A percentile compares a stretch with the other conserved stretches of the same genome.
phyloP scores from a whole-genome alignment of 2,329 filamentous ascomycete genomes.

The Trichoderma koningiopsis region DNA sequence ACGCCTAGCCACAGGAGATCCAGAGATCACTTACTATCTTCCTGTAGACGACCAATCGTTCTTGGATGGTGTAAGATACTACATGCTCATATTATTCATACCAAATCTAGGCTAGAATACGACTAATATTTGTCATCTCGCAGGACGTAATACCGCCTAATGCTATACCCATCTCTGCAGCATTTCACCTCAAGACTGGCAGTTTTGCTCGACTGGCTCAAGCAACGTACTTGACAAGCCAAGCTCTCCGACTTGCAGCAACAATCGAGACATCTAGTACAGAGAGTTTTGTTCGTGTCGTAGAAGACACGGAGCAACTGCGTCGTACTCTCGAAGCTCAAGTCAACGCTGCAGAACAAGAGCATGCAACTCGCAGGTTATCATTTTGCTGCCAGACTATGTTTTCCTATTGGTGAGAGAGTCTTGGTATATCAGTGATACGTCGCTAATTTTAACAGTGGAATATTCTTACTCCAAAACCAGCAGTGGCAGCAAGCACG shows the following conservation, averaged over 20 bases:
- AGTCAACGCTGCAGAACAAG: not conserved
- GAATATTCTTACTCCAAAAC: not conserved
- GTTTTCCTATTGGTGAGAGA: conserved; percentile 4
- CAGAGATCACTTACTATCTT: conserved; percentile 7
- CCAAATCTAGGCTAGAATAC: not conserved
- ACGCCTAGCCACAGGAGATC: not conserved
- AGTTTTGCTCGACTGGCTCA: conserved; percentile 3
- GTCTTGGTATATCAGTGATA: not conserved
- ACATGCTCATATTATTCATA: fast-evolving
- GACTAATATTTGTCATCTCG: not conserved
- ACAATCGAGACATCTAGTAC: not conserved
- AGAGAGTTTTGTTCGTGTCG: not conserved
- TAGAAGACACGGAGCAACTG: not conserved
- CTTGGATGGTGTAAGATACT: not conserved
- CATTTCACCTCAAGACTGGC: not conserved
- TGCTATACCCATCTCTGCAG: conserved; percentile 3
- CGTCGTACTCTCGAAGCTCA: conserved; percentile 1
- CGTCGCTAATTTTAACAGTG: not conserved
- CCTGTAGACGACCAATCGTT: not conserved
- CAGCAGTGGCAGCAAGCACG: not conserved
- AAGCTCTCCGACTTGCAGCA: not conserved
- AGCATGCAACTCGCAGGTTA: not conserved
- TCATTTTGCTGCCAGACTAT: conserved; percentile 6
- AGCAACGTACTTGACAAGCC: conserved; percentile 4
- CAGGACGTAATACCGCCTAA: not conserved